Evolutionary conservation across 805 yeast genomes (phyloP).

Genomic region (Saturnispora galanensis): DNA sequence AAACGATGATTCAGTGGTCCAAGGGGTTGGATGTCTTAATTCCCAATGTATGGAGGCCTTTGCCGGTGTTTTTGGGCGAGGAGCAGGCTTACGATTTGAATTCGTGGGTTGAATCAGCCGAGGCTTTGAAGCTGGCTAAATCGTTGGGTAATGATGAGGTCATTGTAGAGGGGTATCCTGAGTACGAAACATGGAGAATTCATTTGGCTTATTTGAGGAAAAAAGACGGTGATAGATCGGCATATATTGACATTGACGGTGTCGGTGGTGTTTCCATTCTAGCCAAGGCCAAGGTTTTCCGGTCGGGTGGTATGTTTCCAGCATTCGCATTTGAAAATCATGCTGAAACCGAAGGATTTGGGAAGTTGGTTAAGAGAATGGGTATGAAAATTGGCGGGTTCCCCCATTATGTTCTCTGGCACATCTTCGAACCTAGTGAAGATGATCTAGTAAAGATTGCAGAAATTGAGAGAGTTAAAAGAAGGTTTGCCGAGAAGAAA

Average conservation of each 20-base stretch:
- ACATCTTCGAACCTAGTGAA: constrained; percentile 81
- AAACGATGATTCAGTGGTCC: constrained; percentile 55
- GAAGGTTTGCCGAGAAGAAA: constrained; percentile 23
- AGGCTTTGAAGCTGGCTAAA: constrained; percentile 58
- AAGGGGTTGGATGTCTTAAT: constrained; percentile 61
- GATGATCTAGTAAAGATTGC: constrained; percentile 69
- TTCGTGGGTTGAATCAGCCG: constrained; percentile 88
- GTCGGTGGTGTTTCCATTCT: constrained; percentile 81
- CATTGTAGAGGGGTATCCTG: constrained; percentile 82
- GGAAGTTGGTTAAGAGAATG: constrained; percentile 69
- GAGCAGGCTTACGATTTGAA: constrained; percentile 95
- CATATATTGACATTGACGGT: constrained; percentile 68
- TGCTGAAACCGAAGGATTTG: constrained; percentile 85
- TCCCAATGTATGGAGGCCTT: constrained; percentile 94
- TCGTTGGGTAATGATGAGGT: constrained; percentile 70
- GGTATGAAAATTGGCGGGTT: constrained; percentile 80
- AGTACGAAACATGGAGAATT: constrained; percentile 77
- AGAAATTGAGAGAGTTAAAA: constrained; percentile 53
- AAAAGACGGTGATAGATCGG: constrained; percentile 47
- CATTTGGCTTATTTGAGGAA: constrained; percentile 69
- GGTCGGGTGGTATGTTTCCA: constrained; percentile 77
- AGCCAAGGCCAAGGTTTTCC: constrained; percentile 62
- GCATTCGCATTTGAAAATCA: constrained; percentile 78
- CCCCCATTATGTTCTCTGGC: constrained; percentile 88
- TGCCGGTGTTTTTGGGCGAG: constrained; percentile 81